Evolutionary conservation across 306 rosid genomes (phyloP).

Genomic region (Cucurbita moschata): DNA sequence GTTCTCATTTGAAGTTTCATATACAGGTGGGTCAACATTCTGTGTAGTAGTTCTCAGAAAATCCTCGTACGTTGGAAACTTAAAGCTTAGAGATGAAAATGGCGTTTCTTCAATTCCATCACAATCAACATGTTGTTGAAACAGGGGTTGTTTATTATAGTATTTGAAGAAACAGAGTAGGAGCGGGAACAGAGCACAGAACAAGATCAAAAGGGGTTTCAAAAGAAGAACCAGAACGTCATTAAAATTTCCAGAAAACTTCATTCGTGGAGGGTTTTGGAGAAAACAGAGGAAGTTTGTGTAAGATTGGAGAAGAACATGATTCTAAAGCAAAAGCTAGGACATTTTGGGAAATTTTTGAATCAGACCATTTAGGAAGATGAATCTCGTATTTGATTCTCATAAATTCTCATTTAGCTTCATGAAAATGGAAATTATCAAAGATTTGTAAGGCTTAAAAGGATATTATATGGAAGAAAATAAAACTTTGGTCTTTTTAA

Average conservation of each 20-base stretch:
- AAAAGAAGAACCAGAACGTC: not conserved
- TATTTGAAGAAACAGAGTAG: not conserved
- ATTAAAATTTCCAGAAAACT: not conserved
- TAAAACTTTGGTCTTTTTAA: not conserved
- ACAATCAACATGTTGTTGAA: too few species aligned
- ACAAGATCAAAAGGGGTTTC: not conserved
- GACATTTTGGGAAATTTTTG: not conserved
- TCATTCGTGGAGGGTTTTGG: not conserved
- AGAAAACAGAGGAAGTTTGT: not conserved
- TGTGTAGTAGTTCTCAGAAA: constrained; percentile 1
- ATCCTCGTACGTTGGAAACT: constrained; percentile 50
- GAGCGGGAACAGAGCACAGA: not conserved
- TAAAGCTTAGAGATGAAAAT: constrained; percentile 44
- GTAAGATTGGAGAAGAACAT: not conserved
- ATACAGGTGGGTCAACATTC: constrained; percentile 17
- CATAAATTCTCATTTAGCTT: not conserved
- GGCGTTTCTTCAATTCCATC: constrained; percentile 6
- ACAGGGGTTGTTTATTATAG: not conserved
- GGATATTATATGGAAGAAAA: not conserved
- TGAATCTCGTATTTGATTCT: not conserved
- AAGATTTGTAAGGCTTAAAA: not conserved
- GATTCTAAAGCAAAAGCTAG: not conserved
- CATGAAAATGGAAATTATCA: not conserved
- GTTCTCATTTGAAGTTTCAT: not conserved
- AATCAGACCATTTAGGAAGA: not conserved